Evolutionary conservation across 1,284 basidiomycete genomes (phyloP), one percentile per base, ranked within the genome.

Genomic region (Coriolopsis trogii): DNA sequence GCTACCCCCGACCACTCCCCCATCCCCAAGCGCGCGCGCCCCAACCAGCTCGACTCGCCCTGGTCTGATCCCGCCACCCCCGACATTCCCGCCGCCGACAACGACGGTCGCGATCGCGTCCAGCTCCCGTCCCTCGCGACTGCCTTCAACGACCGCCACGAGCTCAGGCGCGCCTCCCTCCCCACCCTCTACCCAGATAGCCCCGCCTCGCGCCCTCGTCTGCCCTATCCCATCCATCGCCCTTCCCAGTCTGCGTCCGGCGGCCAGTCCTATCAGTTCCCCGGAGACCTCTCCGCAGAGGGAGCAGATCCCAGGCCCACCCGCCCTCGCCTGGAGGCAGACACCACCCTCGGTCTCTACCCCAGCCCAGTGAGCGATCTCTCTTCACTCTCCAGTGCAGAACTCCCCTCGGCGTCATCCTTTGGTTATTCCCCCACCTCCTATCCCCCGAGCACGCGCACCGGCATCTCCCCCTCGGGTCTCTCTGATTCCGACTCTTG

Each of bases 111-210:
- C 47, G 67, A 75, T 45, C 84, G 82, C 67, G 84, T 89, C 48
- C 84, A 86, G 69, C 76, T 89, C 7, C 87, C 87, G 4, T 87
- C 85, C 58, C 84, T 89, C 60, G 86, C 84, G 58, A 78, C 81
- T 29, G 75, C 83, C 21, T 84, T 89, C 60, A 81, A 83, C 64
- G 85, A 85, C 64, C 73, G 73, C 29, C 70, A 70, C 62, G 84
- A 85, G 43, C 67, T 69, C 50, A 81, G 86, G 45, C 81, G 87
- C 42, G 73, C 83, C 5, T 87, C 87, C 7, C 73, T 89, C 24
- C 85, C 87, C 1, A 79, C 76, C 40, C 73, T 85, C 46, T 69
- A 75, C 63, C 74, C 81, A 31, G 82, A 85, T 50, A 69, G 67
- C 51, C 65, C 75, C 55, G 61, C 77, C 41, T 50, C 54, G 49